phyloP scores from a whole-genome alignment of 768 basidiomycete species.

The Termitomyces sp. region DNA sequence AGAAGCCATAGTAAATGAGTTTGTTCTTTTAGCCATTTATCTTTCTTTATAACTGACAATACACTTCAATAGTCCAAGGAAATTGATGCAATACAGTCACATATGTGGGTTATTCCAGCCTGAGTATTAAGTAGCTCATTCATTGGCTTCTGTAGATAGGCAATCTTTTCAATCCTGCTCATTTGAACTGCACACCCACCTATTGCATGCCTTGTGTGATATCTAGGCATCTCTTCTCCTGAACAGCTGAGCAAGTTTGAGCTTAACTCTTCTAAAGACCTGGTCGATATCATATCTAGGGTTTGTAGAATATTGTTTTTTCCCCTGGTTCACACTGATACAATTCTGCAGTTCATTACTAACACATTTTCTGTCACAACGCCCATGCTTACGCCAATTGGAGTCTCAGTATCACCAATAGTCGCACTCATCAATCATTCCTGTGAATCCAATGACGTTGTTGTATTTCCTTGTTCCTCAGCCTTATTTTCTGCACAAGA shows the following conservation, averaged over 20 bases:
- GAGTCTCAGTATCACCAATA: slow-evolving; percentile 76
- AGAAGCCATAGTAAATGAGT: slow-evolving; percentile 57
- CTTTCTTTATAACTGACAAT: not conserved
- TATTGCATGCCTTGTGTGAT: slow-evolving; percentile 75
- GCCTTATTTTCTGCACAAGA: slow-evolving; percentile 31
- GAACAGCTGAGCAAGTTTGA: slow-evolving; percentile 54
- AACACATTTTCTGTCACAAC: slow-evolving; percentile 88
- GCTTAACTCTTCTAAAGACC: slow-evolving; percentile 49
- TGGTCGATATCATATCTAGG: slow-evolving; percentile 68
- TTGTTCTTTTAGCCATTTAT: slow-evolving; percentile 13
- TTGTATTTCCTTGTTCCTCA: slow-evolving; percentile 76
- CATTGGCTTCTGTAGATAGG: slow-evolving; percentile 40
- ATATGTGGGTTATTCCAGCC: slow-evolving; percentile 27
- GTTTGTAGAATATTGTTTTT: slow-evolving; percentile 30
- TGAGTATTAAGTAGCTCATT: not conserved
- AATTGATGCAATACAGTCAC: slow-evolving; percentile 68
- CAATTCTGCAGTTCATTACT: slow-evolving; percentile 65
- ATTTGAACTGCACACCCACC: slow-evolving; percentile 55
- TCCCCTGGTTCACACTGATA: not conserved
- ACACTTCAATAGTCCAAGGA: slow-evolving; percentile 43
- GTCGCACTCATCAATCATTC: slow-evolving; percentile 86
- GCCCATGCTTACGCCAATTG: slow-evolving; percentile 73
- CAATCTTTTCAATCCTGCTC: slow-evolving; percentile 39
- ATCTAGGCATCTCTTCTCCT: slow-evolving; percentile 55
- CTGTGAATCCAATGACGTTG: slow-evolving; percentile 81